Evolutionary conservation across 139 green algal genomes (phyloP).

Genomic region (Haematococcus lacustris): DNA sequence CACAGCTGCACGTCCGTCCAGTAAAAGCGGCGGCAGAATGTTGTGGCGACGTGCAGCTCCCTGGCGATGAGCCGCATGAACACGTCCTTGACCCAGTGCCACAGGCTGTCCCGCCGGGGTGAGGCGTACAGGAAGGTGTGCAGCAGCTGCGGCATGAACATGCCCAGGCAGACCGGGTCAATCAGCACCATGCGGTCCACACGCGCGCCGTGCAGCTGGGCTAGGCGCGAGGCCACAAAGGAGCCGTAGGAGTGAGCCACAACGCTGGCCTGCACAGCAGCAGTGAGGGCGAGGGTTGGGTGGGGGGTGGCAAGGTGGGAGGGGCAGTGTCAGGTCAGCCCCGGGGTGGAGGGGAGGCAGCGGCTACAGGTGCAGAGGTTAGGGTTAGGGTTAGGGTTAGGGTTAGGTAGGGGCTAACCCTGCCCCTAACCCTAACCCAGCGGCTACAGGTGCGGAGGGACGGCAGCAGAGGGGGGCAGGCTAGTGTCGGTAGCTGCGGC

Average conservation of each 20-base stretch:
- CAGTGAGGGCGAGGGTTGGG: too few relatives aligned
- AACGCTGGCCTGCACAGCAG: slow-evolving; percentile 16
- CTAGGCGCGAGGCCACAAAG: slow-evolving; percentile 37
- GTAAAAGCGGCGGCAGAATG: slow-evolving; percentile 22
- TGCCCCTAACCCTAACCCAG: too few relatives aligned
- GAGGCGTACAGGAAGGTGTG: slow-evolving; percentile 34
- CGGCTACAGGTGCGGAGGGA: too few relatives aligned
- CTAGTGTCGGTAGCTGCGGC: too few relatives aligned
- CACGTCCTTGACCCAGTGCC: slow-evolving; percentile 11
- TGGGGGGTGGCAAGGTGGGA: too few relatives aligned
- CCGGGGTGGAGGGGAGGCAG: too few relatives aligned
- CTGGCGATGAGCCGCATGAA: slow-evolving; percentile 24
- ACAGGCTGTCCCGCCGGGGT: slow-evolving; percentile 2
- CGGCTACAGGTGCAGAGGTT: too few relatives aligned
- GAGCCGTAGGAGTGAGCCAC: slow-evolving; percentile 41
- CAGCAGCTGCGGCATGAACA: slow-evolving; percentile 42
- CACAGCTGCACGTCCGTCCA: slow-evolving; percentile 33
- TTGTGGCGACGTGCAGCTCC: slow-evolving; percentile 26
- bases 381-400: too few relatives aligned
- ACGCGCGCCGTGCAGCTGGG: slow-evolving; percentile 10
- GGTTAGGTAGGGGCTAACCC: too few relatives aligned
- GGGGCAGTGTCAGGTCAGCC: too few relatives aligned
- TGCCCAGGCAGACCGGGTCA: slow-evolving; percentile 42
- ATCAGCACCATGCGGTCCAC: slow-evolving; percentile 33
- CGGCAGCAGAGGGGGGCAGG: too few relatives aligned